Base-by-base conservation (phyloP, 2,329 filamentous ascomycete genomes). In the Exophiala sp. region DNA sequence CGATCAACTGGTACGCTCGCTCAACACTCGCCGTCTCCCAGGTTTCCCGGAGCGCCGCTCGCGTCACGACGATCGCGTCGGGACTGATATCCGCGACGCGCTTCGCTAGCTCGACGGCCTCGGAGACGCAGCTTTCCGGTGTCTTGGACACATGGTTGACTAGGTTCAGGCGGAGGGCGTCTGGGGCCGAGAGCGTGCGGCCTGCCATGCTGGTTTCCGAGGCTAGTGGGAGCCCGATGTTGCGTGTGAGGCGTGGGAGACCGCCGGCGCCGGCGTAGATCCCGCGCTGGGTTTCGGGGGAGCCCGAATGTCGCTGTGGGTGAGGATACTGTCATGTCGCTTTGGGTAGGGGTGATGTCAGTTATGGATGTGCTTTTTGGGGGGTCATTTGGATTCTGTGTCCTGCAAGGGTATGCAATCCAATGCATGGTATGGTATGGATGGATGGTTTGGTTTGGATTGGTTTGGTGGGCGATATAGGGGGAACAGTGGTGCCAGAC, bases 31-130 rank as follows among this genome's bases (percentile, higher is more conserved):
- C 68, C 0, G 74, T 77, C 60, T 88, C 85, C 85, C 84, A 89
- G 0, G 83, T 85, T 56, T 85, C 67, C 65, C 84, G 79, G 43
- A 93, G 62, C 0, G 85, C 86, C 63, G 83, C 82, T 18, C 85
- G 74, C 52, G 74, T 83, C n/a, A 88, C 83, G 60, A 90, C 80
- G 24, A 91, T 78, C 19, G 83, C 75, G 66, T 93, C 87, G 1
- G 86, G 87, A 58, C 82, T 87, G 66, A 85, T 83, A 52, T 63
- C 75, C 14, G 79, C 79, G 59, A 90, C 76, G 63, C 73, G 68
- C 34, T 64, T 67, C 11, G 86, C 86, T 65, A 84, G 73, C 22
- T 46, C 39, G 11, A 60, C 49, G 19, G 59, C 54, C 32, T 61
- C 59, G 34, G 53, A 46, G 4, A 61, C 52, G 35, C 55, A 46